Evolutionary conservation across 2,329 filamentous ascomycete genomes (phyloP).

Genomic region (Annulohypoxylon truncatum): DNA sequence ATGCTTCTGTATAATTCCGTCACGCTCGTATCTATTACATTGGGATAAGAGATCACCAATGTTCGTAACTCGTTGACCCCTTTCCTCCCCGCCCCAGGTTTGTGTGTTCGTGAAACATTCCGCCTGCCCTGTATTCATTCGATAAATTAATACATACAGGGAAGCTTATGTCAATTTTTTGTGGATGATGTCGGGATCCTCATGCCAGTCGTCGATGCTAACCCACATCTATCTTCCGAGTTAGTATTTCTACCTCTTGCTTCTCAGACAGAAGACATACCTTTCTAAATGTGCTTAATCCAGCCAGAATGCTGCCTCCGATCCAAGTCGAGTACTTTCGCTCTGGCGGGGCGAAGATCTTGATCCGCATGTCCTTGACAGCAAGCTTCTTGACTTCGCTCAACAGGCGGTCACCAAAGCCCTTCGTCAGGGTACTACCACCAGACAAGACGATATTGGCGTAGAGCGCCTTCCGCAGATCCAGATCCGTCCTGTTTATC

Average conservation of each 20-base stretch:
- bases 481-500: slow-evolving; percentile 94
- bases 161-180: slow-evolving; percentile 85
- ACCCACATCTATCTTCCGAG: slow-evolving; percentile 87
- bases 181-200: slow-evolving; percentile 99
- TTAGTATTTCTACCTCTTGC: slow-evolving; percentile 14
- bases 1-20: slow-evolving; percentile 9
- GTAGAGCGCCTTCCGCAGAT: slow-evolving; percentile 92
- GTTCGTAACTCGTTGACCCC: slow-evolving; percentile 7
- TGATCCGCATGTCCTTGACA: slow-evolving; percentile 99
- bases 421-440: slow-evolving; percentile 94
- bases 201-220: slow-evolving; percentile 99
- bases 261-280: slow-evolving; percentile 60
- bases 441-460: slow-evolving; percentile 98
- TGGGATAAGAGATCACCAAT: neutral
- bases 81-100: neutral
- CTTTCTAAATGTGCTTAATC: slow-evolving; percentile 98
- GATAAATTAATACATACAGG: neutral
- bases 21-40: slow-evolving; percentile 18
- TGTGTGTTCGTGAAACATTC: slow-evolving; percentile 10
- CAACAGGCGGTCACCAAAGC: slow-evolving; percentile 92
- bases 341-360: slow-evolving; percentile 98
- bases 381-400: slow-evolving; percentile 92
- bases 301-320: slow-evolving; percentile 95
- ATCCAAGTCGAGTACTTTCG: slow-evolving; percentile 99
- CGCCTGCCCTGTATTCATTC: neutral